Evolutionary conservation across 2,329 filamentous ascomycete genomes (phyloP), one percentile per base, ranked within the genome.

Genomic region (Colletotrichum truncatum): DNA sequence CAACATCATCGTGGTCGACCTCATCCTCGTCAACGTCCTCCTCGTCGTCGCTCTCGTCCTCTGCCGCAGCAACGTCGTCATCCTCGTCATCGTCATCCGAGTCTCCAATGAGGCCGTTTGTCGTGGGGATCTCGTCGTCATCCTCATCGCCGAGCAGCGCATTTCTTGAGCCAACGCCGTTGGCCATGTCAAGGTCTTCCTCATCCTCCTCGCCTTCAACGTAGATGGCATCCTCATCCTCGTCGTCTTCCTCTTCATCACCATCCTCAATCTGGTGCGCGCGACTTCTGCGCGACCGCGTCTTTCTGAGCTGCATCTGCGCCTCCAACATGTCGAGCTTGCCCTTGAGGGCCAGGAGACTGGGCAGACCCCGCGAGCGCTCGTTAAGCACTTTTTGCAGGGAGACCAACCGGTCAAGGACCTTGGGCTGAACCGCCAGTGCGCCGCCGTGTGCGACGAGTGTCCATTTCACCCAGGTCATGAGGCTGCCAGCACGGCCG

Each of bases 401-500:
- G 39, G 91, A 90, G 49, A 87, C 85, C 65, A 99, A 86, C 74
- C 91, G 90, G 73, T 90, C 89, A 70, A 96, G 86, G 36, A 97
- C 85, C 68, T 94, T 91, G n/a, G 92, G 89, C 76, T 97, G 93
- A 30, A 91, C 91, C 10, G 94, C 93, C 53, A 99, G 84, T 56
- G 94, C 94, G 69, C 95, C 96, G 70, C 96, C 96, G 75, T 99
- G 96, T 2, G 93, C 91, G 32, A 98, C 89, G 58, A 98, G 87
- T 1, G 93, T 95, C 93, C 94, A 97, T 79, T 98, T 94, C 43
- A 98, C 92, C 94, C 96, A 99, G 14, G 92, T 88, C 86, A 98
- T 94, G 30, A 99, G 87, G 74, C 91, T 93, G 54, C 94, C 94
- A 12, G 96, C 95, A 58, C 96, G 89, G 4, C 95, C 96, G 1